Conservation (phyloP, 306 rosid species). For the Dalbergia cultrata region DNA sequence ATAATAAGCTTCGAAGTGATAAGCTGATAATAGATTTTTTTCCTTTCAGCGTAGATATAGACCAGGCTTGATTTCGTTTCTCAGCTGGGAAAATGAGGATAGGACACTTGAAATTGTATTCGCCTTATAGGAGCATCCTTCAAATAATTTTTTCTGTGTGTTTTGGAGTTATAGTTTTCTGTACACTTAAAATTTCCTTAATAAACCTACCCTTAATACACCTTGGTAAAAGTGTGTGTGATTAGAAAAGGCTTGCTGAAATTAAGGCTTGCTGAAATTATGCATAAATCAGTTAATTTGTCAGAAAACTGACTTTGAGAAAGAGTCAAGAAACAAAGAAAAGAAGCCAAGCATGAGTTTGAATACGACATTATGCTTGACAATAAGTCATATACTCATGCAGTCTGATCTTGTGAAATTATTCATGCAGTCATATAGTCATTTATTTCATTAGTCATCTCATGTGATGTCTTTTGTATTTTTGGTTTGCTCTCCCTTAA, state of each 20-base stretch:
- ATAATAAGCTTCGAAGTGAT: neutral
- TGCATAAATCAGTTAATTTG: conserved; percentile 6
- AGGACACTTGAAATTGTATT: neutral
- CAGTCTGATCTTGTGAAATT: too few relatives aligned
- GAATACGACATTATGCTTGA: neutral
- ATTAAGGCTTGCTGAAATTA: neutral
- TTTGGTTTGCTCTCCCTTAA: neutral
- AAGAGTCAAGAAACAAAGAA: neutral
- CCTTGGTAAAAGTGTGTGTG: conserved; percentile 9
- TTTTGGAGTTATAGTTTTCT: too few relatives aligned
- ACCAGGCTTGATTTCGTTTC: neutral
- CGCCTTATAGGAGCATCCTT: neutral
- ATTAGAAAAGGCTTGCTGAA: neutral
- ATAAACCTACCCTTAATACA: too few relatives aligned
- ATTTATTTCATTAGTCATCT: too few relatives aligned
- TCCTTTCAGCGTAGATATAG: neutral
- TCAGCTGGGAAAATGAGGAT: too few relatives aligned
- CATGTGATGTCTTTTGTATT: too few relatives aligned
- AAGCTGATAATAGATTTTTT: neutral
- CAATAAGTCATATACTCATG: too few relatives aligned
- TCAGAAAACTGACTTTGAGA: conserved; percentile 21
- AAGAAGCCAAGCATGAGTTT: too few relatives aligned
- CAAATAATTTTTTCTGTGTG: neutral
- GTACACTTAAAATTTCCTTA: neutral
- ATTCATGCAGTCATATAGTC: too few relatives aligned